A percentile compares a stretch with the other conserved stretches of the same genome.
phyloP scores from a whole-genome alignment of 2,329 filamentous ascomycete genomes.

The Colletotrichum ledebouriae region DNA sequence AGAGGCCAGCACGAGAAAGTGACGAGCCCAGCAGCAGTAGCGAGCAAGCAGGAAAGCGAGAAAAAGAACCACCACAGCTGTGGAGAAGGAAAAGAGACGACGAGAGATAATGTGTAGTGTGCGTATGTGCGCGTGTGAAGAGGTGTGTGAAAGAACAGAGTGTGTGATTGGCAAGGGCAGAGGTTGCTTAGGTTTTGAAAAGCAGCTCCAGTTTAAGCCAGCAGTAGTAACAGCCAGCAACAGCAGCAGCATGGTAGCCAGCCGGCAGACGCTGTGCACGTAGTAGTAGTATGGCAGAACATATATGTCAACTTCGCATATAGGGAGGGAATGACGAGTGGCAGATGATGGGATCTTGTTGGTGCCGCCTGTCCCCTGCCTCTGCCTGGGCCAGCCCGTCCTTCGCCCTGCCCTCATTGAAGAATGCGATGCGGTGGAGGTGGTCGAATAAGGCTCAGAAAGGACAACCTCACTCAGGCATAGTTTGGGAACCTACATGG shows the following conservation, averaged over 20 bases:
- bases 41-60: constrained; percentile 27
- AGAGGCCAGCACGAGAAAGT: constrained; percentile 18
- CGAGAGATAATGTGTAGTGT: constrained; percentile 24
- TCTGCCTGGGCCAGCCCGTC: constrained; percentile 35
- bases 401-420: constrained; percentile 41
- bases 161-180: constrained; percentile 40
- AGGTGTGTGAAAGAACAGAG: constrained; percentile 17
- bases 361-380: constrained; percentile 36
- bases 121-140: constrained; percentile 18
- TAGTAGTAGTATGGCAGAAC: constrained; percentile 41
- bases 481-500: constrained; percentile 43
- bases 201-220: constrained; percentile 4
- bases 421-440: constrained; percentile 42
- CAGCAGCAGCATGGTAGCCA: constrained; percentile 17
- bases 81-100: constrained; percentile 41
- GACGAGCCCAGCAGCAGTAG: constrained; percentile 24
- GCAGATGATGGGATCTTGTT: constrained; percentile 39
- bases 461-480: constrained; percentile 37
- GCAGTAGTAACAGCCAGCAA: constrained; percentile 12
- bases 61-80: constrained; percentile 27
- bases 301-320: constrained; percentile 40
- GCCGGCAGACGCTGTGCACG: constrained; percentile 26
- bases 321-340: constrained; percentile 34
- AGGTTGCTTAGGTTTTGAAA: constrained; percentile 33
- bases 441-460: constrained; percentile 41